A percentile compares a stretch with the other conserved stretches of the same genome.
Conservation (phyloP, 768 basidiomycete species). For the Polyporus arcularius region DNA sequence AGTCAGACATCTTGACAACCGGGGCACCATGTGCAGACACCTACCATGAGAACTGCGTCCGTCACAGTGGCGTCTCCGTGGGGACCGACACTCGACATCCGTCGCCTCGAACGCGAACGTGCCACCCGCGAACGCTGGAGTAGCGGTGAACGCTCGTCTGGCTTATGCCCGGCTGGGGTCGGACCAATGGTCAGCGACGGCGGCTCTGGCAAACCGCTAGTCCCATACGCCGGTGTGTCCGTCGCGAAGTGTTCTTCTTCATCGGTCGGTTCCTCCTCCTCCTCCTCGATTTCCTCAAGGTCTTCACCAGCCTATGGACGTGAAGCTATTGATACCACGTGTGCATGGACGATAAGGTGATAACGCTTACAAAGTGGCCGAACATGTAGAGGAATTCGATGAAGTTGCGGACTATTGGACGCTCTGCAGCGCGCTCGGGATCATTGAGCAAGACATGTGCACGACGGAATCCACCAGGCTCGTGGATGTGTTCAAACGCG, state of each 20-base stretch:
- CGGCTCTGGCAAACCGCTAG: not conserved
- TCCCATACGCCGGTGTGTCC: slow-evolving; percentile 14
- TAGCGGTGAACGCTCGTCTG: slow-evolving; percentile 59
- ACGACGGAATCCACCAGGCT: slow-evolving; percentile 92
- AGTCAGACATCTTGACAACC: not conserved
- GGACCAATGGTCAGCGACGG: slow-evolving; percentile 5
- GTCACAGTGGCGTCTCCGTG: slow-evolving; percentile 88
- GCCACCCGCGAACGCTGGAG: slow-evolving; percentile 43
- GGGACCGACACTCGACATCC: slow-evolving; percentile 55
- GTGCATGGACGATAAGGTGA: not conserved
- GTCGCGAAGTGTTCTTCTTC: slow-evolving; percentile 26
- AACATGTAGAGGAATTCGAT: slow-evolving; percentile 94
- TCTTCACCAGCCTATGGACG: slow-evolving; percentile 80
- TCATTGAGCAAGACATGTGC: slow-evolving; percentile 77
- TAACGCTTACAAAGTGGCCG: slow-evolving; percentile 85
- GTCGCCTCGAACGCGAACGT: slow-evolving; percentile 53
- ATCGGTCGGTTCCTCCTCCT: slow-evolving; percentile 50
- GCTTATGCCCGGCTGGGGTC: slow-evolving; percentile 18
- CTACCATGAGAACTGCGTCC: slow-evolving; percentile 91
- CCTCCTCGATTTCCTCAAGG: slow-evolving; percentile 64
- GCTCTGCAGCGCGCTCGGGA: slow-evolving; percentile 34
- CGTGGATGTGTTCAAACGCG: slow-evolving; percentile 89
- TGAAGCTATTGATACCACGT: not conserved
- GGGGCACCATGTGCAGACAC: slow-evolving; percentile 17
- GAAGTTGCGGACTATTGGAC: slow-evolving; percentile 75